Evolutionary conservation across 2,329 filamentous ascomycete species (phyloP), one percentile per base, ranked within the genome.

Genomic region (Cyphellophora attinorum): DNA sequence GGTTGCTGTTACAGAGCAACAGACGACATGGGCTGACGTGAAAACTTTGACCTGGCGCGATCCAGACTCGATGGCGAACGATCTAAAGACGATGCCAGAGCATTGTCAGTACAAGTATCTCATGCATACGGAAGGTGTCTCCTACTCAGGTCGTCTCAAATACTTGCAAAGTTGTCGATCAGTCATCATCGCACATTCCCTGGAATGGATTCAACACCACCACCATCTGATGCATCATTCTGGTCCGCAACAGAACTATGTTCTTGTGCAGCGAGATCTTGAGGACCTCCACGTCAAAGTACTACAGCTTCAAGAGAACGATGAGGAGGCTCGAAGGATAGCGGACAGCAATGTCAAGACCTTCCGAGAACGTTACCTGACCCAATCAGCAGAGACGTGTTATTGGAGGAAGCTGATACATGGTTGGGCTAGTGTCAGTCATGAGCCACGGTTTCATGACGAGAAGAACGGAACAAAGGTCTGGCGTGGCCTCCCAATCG

Each of bases 21-120:
- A 60, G 14, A 57, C 62, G 41, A 51, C 54, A 23, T 72, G 68
- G 68, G 60, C 63, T 1, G 65, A 62, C 36, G 60, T 71, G 3
- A 51, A 53, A 10, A 49, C 51, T 1, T 52, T 65, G 21, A 53
- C 60, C 37, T 67, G 63, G 61, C 53, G 53, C 18, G 49, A 61
- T 25, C 54, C 57, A 12, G 53, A 58, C 4, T 54, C 55, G 19
- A 51, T 62, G 27, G 48, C 53, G 4, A 50, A 54, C 28, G 61
- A 68, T 33, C 60, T 67, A 6, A 44, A 70, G 2, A 58, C 61
- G 1, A 68, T 72, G 31, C 61, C 67, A 27, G 67, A 73, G 27
- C 67, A 72, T 50, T 74, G 70, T 48, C 57, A 59, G 16, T 74
- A 72, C 46, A 67, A 68, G 53, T 74, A 65, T 46, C 58, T 72